Percentiles rank a stretch among this genome's conserved stretches.
Conservation (phyloP, 1,139 yeast species). For the Eremothecium coryli region DNA sequence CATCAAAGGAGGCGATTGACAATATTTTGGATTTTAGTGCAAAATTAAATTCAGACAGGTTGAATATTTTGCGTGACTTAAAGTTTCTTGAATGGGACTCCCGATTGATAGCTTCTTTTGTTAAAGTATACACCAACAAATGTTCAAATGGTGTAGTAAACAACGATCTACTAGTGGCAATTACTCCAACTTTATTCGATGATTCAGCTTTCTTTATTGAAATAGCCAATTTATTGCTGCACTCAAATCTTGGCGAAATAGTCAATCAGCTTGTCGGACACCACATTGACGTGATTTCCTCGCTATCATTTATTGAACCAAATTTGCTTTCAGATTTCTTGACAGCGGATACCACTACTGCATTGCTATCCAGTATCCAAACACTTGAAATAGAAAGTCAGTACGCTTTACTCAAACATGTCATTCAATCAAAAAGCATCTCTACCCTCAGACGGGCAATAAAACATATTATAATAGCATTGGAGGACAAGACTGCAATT, state of each 20-base stretch:
- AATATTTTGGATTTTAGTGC: constrained; percentile 11
- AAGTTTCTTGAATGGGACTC: constrained; percentile 12
- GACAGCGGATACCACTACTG: not conserved
- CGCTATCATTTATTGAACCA: not conserved
- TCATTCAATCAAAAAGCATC: not conserved
- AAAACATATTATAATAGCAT: not conserved
- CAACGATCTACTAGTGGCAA: not conserved
- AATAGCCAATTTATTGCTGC: constrained; percentile 8
- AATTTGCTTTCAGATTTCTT: not conserved
- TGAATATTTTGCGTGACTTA: constrained; percentile 8
- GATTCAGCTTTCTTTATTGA: constrained; percentile 5
- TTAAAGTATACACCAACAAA: constrained; percentile 9
- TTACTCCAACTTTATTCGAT: constrained; percentile 2
- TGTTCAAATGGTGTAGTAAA: constrained; percentile 1
- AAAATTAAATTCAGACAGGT: constrained; percentile 6
- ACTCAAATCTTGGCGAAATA: constrained; percentile 6
- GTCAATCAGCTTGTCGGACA: constrained; percentile 7
- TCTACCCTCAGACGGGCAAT: not conserved
- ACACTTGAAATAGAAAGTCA: constrained; percentile 1
- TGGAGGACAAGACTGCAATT: not conserved
- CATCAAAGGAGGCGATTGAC: constrained; percentile 12
- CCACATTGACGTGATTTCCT: constrained; percentile 5
- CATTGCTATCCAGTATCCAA: not conserved
- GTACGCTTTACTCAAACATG: constrained; percentile 1
- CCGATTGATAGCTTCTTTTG: constrained; percentile 10